Base-by-base conservation (phyloP, 2,329 filamentous ascomycete genomes). In the Colletotrichum salicis region DNA sequence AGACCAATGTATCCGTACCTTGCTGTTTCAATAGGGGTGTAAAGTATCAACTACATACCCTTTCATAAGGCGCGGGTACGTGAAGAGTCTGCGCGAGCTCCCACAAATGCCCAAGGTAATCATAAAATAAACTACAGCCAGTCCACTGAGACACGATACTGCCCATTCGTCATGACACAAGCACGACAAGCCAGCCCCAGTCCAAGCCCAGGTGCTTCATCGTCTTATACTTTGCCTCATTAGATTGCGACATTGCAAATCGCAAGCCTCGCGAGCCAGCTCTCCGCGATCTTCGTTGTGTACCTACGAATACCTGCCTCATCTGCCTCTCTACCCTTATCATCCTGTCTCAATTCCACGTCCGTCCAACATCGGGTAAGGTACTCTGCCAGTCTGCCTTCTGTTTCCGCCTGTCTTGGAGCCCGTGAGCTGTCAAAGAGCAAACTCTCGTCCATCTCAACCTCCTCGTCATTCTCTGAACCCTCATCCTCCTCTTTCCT, bases 211-310 rank as follows among this genome's bases (percentile, higher is more conserved):
- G 35, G 33, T 45, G 35, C 45, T n/a, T 48, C 48, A 31, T 22
- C 67, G 29, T 69, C 60, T 68, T 56, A 37, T 35, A 65, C 59
- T 62, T 41, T 41, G 24, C 61, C 57, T 64, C 41, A 48, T 48
- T 69, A 69, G 54, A 71, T 71, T 71, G 59, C 69, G 59, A 69
- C 69, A 71, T 71, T 68, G 69, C 69, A 68, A 64, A 71, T 64
- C 65, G 48, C 48, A 71, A 69, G 69, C 65, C 59, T 69, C 29
- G 65, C 69, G 37, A 69, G 65, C 69, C 65, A 71, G 69, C 64
- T 71, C 64, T 69, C 59, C 65, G 59, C 69, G 69, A 37, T 59
- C 45, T 51, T 19, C 33, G 24, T 41, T 27, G 33, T 33, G 48
- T 31, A 29, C 45, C 41, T 48, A 22, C 6, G 31, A 45, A 11